These are phyloP conservation scores for Aspergillus viridinutans DNA, from an alignment of 2,329 filamentous ascomycete genomes.

Conservation along the genomic window DNA sequence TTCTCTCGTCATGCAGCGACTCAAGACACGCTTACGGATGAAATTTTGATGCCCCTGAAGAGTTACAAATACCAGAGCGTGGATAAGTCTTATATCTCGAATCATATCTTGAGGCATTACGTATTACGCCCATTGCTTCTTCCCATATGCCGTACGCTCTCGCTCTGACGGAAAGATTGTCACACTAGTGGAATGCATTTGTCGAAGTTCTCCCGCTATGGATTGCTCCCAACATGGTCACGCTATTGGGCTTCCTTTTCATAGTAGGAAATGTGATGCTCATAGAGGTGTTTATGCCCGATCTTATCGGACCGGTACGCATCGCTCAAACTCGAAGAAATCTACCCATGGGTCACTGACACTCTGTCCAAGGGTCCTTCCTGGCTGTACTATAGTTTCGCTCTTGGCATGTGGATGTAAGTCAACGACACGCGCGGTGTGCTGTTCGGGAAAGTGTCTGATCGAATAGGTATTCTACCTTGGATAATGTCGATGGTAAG, in stretches of 20 bases:
- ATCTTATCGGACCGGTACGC: constrained; percentile 81
- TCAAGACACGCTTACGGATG: constrained; percentile 69
- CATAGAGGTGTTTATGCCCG: constrained; percentile 77
- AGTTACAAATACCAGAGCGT: constrained; percentile 97
- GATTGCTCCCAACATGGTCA: constrained; percentile 98
- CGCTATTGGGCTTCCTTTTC: constrained; percentile 89
- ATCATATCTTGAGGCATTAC: constrained; percentile 92
- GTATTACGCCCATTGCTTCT: constrained; percentile 53
- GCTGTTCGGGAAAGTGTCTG: constrained; percentile 7
- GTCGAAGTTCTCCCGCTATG: constrained; percentile 90
- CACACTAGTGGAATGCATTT: constrained; percentile 83
- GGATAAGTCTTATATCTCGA: constrained; percentile 89
- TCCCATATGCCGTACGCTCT: neutral
- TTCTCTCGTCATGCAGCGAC: constrained; percentile 23
- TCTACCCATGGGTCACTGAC: constrained; percentile 10
- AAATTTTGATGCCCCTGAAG: constrained; percentile 85
- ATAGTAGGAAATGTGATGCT: constrained; percentile 78
- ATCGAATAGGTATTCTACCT: constrained; percentile 69
- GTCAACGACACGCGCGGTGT: constrained; percentile 10
- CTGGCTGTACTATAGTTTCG: constrained; percentile 96
- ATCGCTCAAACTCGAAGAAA: neutral
- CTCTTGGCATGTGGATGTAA: constrained; percentile 90
- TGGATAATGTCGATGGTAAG: constrained; percentile 99
- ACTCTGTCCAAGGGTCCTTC: constrained; percentile 61
- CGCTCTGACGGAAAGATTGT: neutral